Evolutionary conservation across 306 rosid species (phyloP).

Genomic region (Trifolium subterraneum): DNA sequence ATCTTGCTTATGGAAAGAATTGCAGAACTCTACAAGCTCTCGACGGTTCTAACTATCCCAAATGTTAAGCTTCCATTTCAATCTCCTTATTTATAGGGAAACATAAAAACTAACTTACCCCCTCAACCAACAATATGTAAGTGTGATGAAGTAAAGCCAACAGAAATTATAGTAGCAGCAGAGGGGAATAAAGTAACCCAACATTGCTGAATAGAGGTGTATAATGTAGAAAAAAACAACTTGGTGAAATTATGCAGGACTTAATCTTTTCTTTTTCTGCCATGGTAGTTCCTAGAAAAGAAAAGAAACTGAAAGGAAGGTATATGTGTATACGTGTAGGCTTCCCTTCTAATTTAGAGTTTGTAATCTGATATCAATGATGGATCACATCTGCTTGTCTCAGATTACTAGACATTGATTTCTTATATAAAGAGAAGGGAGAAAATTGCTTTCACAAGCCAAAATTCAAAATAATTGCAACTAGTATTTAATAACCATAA

Average conservation of each 20-base stretch:
- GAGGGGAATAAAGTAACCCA: background rate
- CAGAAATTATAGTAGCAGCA: background rate
- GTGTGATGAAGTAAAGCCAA: background rate
- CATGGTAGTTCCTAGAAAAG: background rate
- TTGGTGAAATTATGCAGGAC: background rate
- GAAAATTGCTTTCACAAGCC: background rate
- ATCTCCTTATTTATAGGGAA: no score
- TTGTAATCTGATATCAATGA: background rate
- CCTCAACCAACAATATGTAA: background rate
- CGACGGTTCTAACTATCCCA: no score
- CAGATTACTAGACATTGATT: background rate
- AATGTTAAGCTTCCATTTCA: no score
- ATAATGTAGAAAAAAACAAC: background rate
- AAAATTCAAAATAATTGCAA: background rate
- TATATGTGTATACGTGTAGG: no score
- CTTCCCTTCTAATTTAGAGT: background rate
- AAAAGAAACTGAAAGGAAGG: no score
- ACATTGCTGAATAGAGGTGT: background rate
- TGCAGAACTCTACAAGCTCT: no score
- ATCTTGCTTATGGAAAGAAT: no score
- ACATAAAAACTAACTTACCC: no score
- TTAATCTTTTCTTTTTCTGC: no score
- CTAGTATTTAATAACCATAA: background rate
- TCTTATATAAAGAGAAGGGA: background rate
- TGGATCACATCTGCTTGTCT: background rate